Base-by-base conservation (phyloP, 306 rosid species). In the Quercus suber region DNA sequence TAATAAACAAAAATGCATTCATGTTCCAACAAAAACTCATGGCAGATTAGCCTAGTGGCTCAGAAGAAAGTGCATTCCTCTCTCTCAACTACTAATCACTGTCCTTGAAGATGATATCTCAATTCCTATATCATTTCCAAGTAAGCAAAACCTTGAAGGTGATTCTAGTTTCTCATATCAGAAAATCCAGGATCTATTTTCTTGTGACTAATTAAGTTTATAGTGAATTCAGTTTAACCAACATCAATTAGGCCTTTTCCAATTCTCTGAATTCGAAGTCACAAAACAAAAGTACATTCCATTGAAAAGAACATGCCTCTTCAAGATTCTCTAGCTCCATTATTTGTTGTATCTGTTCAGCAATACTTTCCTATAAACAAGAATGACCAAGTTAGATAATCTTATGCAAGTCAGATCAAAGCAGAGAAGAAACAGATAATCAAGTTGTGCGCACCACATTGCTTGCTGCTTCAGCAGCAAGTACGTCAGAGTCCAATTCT, bases 291-390 rank as follows among this genome's bases (percentile, higher is more conserved):
- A 33, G 68, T 61, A 59, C 56, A 43, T 74, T 79, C 67, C 76
- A 81, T 79, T 73, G 70, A 61, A 52, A 30, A 77, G 81, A 76
- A 76, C 80, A 82, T 81, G 73, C 98, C 96, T 95, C 99, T 82
- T 95, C 98, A 51, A 95, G 92, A 87, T 93, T 89, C 86, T 95
- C 99, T 80, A 95, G 91, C 86, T 88, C 98, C 96, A 95, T 91
- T 80, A 90, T 89, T 86, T 95, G 98, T 73, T 91, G 87, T 82
- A 95, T 95, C 84, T 92, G 98, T 80, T 93, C 97, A 23, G 92
- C 78, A 81, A 93, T 84, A 76, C 88, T 90, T 80, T 87, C 92
- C 99, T 95, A 92, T 73, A 89, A 86, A 81, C 78, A 80, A 73
- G 51, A 58, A 63, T 55, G 60, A 58, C 12, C 60, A 27, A 70